Conservation (phyloP, 176 grass and related monocot genomes). For the Juncus effusus region DNA sequence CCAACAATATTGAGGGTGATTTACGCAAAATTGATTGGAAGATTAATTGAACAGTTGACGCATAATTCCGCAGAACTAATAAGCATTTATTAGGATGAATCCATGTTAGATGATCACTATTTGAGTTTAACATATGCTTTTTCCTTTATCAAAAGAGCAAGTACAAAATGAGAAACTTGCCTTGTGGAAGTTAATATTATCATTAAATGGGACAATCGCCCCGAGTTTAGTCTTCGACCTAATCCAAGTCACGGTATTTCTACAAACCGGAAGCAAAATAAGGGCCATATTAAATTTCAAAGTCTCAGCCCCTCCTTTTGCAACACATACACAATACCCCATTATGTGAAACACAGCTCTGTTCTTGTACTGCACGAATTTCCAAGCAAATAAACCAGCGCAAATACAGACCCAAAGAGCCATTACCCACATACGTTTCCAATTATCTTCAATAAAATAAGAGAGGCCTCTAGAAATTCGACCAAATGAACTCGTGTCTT, state of each 20-base stretch:
- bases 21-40: too few species aligned
- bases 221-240: constrained; percentile 74
- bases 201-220: constrained; percentile 65
- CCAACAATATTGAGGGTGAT: too few species aligned
- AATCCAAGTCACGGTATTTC: constrained; percentile 83
- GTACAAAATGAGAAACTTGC: constrained; percentile 13
- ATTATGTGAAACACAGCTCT: constrained; percentile 77
- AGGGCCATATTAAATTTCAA: constrained; percentile 87
- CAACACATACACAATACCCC: constrained; percentile 73
- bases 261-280: constrained; percentile 69
- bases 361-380: constrained; percentile 74
- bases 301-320: constrained; percentile 79
- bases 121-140: not conserved
- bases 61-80: too few species aligned
- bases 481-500: constrained; percentile 34
- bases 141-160: too few species aligned
- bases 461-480: constrained; percentile 46
- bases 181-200: constrained; percentile 94
- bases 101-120: too few species aligned
- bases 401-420: constrained; percentile 68
- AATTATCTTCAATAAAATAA: constrained; percentile 85
- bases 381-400: constrained; percentile 70
- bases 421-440: constrained; percentile 86
- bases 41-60: too few species aligned
- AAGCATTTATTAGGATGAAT: too few species aligned